A percentile compares a stretch with the other conserved stretches of the same genome.
Conservation (phyloP, 768 basidiomycete genomes). For the Hortiboletus flavorubellus region DNA sequence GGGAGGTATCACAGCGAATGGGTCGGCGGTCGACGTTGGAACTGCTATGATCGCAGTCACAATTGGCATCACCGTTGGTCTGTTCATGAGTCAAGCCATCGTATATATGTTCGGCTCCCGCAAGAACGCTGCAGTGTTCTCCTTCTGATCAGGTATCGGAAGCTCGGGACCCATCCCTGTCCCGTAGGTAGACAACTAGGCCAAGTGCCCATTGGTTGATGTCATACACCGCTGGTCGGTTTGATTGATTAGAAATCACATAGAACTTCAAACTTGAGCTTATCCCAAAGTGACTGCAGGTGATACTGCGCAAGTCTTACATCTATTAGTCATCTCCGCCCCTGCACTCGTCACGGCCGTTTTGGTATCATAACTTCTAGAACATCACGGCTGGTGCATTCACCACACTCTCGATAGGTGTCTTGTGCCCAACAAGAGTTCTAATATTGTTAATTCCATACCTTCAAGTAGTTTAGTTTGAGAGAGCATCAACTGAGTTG, state of each 20-base stretch:
- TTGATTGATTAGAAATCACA: background rate
- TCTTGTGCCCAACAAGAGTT: slow-evolving; percentile 96
- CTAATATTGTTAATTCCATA: slow-evolving; percentile 98
- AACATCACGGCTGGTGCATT: slow-evolving; percentile 89
- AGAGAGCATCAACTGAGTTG: background rate
- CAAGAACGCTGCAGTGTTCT: slow-evolving; percentile 84
- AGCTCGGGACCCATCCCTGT: background rate
- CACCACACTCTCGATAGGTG: slow-evolving; percentile 84
- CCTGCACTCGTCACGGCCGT: background rate
- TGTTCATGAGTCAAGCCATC: slow-evolving; percentile 85
- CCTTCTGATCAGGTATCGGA: slow-evolving; percentile 46
- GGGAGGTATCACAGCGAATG: slow-evolving; percentile 79
- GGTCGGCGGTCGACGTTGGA: slow-evolving; percentile 80
- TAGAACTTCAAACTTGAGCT: background rate
- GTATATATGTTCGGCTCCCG: slow-evolving; percentile 84
- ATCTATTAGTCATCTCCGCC: slow-evolving; percentile 1
- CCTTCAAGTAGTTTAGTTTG: slow-evolving; percentile 36
- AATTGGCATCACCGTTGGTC: slow-evolving; percentile 84
- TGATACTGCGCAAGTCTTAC: background rate
- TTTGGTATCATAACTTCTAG: slow-evolving; percentile 38
- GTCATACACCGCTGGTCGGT: slow-evolving; percentile 5
- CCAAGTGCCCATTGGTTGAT: background rate
- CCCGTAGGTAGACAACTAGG: slow-evolving; percentile 2
- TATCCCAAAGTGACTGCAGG: background rate
- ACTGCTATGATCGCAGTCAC: slow-evolving; percentile 88